Percentiles rank a stretch among this genome's conserved stretches.
phyloP scores from a whole-genome alignment of 2,329 filamentous ascomycete genomes.

The Fusarium verrucosum region DNA sequence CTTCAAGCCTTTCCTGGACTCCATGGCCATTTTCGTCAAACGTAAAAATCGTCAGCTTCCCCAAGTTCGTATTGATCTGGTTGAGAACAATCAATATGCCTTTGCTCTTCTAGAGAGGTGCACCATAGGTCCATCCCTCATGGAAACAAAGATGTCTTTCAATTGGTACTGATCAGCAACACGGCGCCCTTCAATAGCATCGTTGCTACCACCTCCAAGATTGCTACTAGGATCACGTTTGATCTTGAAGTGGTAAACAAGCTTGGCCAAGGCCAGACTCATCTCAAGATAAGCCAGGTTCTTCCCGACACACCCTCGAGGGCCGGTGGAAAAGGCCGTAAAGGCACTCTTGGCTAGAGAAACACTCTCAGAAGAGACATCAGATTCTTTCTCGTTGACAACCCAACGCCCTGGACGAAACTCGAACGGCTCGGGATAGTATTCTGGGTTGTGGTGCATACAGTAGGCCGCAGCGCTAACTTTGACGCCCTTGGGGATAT shows the following conservation, averaged over 20 bases:
- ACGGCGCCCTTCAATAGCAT: conserved; percentile 14
- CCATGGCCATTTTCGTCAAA: neutral
- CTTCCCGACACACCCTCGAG: conserved; percentile 29
- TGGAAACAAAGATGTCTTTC: conserved; percentile 22
- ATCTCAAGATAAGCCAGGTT: conserved; percentile 36
- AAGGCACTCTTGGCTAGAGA: conserved; percentile 16
- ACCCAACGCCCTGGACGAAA: conserved; percentile 37
- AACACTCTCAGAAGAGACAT: neutral
- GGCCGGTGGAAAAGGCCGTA: conserved; percentile 24
- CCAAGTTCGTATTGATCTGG: no score
- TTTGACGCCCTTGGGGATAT: conserved; percentile 23
- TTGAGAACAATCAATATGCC: no score
- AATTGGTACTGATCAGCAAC: conserved; percentile 27
- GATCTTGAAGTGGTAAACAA: conserved; percentile 21
- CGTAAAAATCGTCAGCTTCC: conserved; percentile 6
- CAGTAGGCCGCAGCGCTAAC: conserved; percentile 25
- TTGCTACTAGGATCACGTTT: conserved; percentile 15
- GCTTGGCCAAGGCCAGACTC: conserved; percentile 25
- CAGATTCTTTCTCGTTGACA: neutral
- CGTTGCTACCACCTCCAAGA: conserved; percentile 19
- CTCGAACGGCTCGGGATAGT: conserved; percentile 18
- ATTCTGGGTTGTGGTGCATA: conserved; percentile 26
- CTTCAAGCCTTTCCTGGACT: conserved; percentile 9
- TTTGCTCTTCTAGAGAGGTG: conserved; percentile 17
- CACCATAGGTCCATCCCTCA: conserved; percentile 26